phyloP scores from a whole-genome alignment of 1,284 basidiomycete genomes.

The Gomphus bonarii region DNA sequence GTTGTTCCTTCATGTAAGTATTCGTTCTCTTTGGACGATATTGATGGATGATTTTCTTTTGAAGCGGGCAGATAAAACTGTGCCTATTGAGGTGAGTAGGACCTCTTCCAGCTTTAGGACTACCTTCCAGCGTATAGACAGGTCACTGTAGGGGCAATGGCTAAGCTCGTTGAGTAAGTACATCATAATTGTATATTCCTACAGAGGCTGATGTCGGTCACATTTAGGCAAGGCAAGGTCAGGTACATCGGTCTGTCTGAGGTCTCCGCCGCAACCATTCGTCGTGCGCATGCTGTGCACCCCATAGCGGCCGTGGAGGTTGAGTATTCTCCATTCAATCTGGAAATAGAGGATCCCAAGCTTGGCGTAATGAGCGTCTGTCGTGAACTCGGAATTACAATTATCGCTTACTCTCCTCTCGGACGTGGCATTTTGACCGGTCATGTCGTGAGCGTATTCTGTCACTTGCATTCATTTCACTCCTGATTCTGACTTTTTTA shows the following conservation, averaged over 20 bases:
- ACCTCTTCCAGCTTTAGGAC: too few species aligned
- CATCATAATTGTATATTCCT: background rate
- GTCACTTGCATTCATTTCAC: background rate
- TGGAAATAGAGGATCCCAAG: slow-evolving; percentile 39
- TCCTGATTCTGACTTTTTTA: slow-evolving; percentile 13
- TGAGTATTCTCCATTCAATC: slow-evolving; percentile 53
- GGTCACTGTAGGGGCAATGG: slow-evolving; percentile 37
- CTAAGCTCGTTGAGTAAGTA: slow-evolving; percentile 42
- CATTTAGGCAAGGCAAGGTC: slow-evolving; percentile 41
- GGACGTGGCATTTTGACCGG: slow-evolving; percentile 57
- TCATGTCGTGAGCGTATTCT: slow-evolving; percentile 28
- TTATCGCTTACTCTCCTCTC: slow-evolving; percentile 54
- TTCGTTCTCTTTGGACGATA: background rate
- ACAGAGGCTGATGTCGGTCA: background rate
- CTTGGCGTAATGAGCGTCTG: slow-evolving; percentile 37
- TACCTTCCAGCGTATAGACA: background rate
- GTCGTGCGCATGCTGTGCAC: slow-evolving; percentile 51
- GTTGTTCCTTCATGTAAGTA: slow-evolving; percentile 32
- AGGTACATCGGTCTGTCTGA: slow-evolving; percentile 57
- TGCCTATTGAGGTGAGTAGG: slow-evolving; percentile 34
- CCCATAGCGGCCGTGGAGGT: slow-evolving; percentile 54
- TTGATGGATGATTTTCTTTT: background rate
- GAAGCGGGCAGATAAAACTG: slow-evolving; percentile 27
- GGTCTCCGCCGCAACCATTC: slow-evolving; percentile 43
- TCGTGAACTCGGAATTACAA: slow-evolving; percentile 38